Conservation (phyloP, 1,139 yeast genomes). For the Pichia sp. region DNA sequence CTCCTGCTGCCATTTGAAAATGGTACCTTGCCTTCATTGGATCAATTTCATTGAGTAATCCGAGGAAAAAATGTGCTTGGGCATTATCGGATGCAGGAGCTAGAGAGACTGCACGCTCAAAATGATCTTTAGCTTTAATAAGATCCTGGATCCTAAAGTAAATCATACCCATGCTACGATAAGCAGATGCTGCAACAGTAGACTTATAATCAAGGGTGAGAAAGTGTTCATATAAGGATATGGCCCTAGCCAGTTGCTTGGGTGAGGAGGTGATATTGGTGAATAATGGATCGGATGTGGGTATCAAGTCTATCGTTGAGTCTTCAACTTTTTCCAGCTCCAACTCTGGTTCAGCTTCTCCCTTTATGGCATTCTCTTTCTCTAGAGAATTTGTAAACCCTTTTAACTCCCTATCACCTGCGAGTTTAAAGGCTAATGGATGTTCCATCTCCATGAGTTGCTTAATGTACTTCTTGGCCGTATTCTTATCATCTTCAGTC, state of each 20-base stretch:
- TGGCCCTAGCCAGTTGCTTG: constrained; percentile 42
- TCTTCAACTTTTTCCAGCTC: constrained; percentile 1
- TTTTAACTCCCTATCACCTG: constrained; percentile 33
- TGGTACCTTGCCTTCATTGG: constrained; percentile 59
- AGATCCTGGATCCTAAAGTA: constrained; percentile 50
- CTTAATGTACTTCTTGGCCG: constrained; percentile 59
- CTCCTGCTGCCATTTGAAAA: constrained; percentile 66
- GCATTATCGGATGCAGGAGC: constrained; percentile 55
- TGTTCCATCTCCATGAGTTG: constrained; percentile 43
- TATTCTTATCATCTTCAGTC: constrained; percentile 30
- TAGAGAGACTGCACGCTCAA: constrained; percentile 52
- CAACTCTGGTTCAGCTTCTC: not conserved
- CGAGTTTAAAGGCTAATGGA: constrained; percentile 42
- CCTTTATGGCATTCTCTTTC: not conserved
- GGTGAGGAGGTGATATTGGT: constrained; percentile 18
- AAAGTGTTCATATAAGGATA: constrained; percentile 54
- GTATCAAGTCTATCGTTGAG: not conserved
- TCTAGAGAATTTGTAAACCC: constrained; percentile 7
- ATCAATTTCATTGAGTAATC: constrained; percentile 56
- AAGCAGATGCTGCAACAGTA: constrained; percentile 64
- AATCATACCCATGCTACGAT: constrained; percentile 61
- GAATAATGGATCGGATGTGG: constrained; percentile 17
- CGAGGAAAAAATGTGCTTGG: constrained; percentile 72
- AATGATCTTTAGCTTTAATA: constrained; percentile 44
- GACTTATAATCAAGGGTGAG: constrained; percentile 48